Percentiles rank a stretch among this genome's conserved stretches.
These are phyloP conservation scores for Hemerocallis citrina DNA, from an alignment of 106 monocot species.

Conservation along the genomic window DNA sequence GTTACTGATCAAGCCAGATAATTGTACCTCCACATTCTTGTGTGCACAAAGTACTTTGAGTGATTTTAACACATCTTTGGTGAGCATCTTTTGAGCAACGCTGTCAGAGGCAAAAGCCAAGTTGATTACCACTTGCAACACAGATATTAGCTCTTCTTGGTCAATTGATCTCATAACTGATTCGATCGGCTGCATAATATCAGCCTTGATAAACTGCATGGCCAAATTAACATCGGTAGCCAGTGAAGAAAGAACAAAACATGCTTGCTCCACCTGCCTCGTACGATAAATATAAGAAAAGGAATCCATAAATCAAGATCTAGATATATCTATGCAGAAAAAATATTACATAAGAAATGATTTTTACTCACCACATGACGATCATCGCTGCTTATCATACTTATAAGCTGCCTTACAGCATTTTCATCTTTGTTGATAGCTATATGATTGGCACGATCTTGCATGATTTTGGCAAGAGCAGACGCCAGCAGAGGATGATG, in stretches of 20 bases:
- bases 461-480: constrained; percentile 78
- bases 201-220: constrained; percentile 90
- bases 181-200: constrained; percentile 91
- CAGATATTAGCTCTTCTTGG: constrained; percentile 77
- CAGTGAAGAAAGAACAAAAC: constrained; percentile 80
- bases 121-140: constrained; percentile 74
- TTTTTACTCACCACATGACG: constrained; percentile 69
- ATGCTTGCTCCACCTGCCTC: constrained; percentile 95
- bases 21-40: constrained; percentile 69
- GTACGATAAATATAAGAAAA: not conserved
- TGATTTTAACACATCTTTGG: constrained; percentile 83
- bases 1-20: not conserved
- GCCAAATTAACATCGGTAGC: constrained; percentile 78
- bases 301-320: not conserved
- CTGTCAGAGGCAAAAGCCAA: constrained; percentile 84
- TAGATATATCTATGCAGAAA: constrained; percentile 3
- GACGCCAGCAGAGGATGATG: constrained; percentile 98
- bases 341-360: not conserved
- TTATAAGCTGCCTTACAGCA: constrained; percentile 93
- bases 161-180: constrained; percentile 63
- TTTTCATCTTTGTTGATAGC: constrained; percentile 93
- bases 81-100: constrained; percentile 95
- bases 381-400: constrained; percentile 93
- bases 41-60: constrained; percentile 78
- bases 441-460: constrained; percentile 74